Conservation (phyloP, 345 rosid species). For the Sonneratia caseolaris region DNA sequence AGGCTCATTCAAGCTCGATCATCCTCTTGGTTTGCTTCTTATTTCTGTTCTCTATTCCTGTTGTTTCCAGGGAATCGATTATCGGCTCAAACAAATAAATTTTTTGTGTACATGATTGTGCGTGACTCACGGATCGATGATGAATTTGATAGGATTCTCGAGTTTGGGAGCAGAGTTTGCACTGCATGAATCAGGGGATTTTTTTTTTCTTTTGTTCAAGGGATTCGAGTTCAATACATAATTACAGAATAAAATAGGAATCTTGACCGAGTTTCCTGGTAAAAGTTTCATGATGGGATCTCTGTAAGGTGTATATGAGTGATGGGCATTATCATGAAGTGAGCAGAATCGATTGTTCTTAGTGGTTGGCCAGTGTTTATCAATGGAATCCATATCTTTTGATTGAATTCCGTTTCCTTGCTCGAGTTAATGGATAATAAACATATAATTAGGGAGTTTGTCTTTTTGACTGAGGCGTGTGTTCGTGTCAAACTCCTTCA, state of each 20-base stretch:
- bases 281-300: not conserved
- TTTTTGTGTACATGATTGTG: not conserved
- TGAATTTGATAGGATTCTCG: not conserved
- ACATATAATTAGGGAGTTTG: not conserved
- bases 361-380: not conserved
- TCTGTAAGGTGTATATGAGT: not conserved
- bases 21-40: conserved; percentile 49
- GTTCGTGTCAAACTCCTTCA: not conserved
- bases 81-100: not conserved
- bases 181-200: too few species aligned
- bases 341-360: not conserved
- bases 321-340: not conserved
- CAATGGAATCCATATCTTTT: not conserved
- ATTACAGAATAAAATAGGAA: not conserved
- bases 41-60: not conserved
- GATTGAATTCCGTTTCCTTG: not conserved
- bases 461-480: not conserved
- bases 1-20: conserved; percentile 55
- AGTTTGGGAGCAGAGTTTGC: not conserved
- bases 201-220: not conserved
- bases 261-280: not conserved
- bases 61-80: not conserved
- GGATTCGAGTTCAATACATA: not conserved
- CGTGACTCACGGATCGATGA: not conserved
- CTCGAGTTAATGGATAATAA: not conserved